phyloP scores from a whole-genome alignment of 306 rosid genomes.

The Prunus mira region DNA sequence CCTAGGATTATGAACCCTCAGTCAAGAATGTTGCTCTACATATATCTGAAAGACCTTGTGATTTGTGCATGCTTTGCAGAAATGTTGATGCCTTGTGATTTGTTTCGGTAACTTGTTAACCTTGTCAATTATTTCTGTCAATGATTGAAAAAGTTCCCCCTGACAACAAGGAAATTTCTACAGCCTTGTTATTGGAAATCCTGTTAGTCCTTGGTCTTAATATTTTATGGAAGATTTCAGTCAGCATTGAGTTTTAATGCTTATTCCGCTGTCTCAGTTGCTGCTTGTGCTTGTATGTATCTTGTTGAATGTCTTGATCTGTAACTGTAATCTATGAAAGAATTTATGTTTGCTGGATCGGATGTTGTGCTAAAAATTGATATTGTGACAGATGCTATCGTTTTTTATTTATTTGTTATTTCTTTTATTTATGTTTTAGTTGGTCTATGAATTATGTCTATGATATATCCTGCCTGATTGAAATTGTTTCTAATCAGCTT shows the following conservation, averaged over 20 bases:
- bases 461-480: constrained; percentile 18
- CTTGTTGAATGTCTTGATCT: neutral
- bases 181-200: neutral
- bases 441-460: neutral
- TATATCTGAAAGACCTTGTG: neutral
- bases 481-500: constrained; percentile 47
- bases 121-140: neutral
- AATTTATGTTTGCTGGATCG: neutral
- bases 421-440: neutral
- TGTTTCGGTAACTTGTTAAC: neutral
- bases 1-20: neutral
- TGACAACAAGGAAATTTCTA: neutral
- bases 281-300: neutral
- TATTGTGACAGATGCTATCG: neutral
- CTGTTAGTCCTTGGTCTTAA: neutral
- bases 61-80: neutral
- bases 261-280: neutral
- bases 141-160: neutral
- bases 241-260: neutral
- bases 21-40: neutral
- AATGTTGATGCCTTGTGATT: neutral
- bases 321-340: neutral
- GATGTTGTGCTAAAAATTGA: neutral
- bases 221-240: neutral
- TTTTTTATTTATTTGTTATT: neutral